phyloP scores from a whole-genome alignment of 441 rosid genomes.

The Corymbia calophylla region DNA sequence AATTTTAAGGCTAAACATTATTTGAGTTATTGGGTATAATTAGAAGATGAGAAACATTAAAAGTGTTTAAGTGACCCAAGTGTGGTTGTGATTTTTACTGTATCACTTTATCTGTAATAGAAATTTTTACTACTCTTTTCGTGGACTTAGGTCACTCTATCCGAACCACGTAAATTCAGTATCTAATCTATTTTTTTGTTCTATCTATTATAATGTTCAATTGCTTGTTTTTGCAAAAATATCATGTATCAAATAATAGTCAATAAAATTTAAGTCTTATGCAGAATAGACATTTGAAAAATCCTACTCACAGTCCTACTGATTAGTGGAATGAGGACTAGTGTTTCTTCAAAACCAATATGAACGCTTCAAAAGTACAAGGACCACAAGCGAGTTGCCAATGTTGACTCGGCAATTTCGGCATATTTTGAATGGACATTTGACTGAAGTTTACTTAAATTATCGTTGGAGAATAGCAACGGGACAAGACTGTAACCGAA shows the following conservation, averaged over 20 bases:
- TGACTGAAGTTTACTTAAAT: neutral
- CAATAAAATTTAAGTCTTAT: neutral
- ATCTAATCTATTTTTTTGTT: no score
- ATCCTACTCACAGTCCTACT: neutral
- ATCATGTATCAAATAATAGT: neutral
- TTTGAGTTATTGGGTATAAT: neutral
- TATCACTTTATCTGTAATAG: no score
- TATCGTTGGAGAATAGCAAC: neutral
- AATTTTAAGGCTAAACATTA: neutral
- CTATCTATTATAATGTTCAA: neutral
- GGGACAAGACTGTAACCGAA: neutral
- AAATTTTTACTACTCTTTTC: neutral
- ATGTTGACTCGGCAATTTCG: neutral
- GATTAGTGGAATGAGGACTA: neutral
- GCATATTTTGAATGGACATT: neutral
- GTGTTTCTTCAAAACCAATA: neutral
- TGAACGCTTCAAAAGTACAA: neutral
- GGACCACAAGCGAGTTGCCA: neutral
- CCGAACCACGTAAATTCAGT: neutral
- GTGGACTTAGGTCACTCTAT: neutral
- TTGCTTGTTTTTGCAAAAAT: neutral
- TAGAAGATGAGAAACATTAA: no score
- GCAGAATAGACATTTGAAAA: neutral
- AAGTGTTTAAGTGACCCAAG: neutral
- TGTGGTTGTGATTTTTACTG: neutral